Base-by-base conservation (phyloP, 768 basidiomycete genomes). In the Calocybe indica region DNA sequence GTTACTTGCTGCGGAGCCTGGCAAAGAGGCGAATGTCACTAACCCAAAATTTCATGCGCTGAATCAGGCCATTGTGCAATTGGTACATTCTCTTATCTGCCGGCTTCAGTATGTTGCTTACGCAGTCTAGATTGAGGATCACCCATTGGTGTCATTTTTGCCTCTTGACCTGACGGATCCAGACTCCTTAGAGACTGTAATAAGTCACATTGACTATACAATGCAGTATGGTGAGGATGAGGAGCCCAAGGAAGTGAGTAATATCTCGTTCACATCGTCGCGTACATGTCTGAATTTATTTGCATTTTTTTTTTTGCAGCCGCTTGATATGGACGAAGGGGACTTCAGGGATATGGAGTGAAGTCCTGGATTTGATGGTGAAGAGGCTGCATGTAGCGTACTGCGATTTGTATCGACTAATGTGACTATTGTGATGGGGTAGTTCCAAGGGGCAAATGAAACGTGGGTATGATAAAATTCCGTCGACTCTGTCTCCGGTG, bases 141-240 rank as follows among this genome's bases (percentile, higher is more conserved):
- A 98, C 63, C 96, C 95, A 29, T 79, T 99, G 36, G 96, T 99
- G 14, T 93, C 92, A 2, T 99, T 99, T 73, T 69, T 99, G 34
- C 94, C 96, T 3, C 77, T 99, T 36, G 92, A 99, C 67, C 80
- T 98, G 32, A 83, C 92, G 11, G 80, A 82, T 52, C 79, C 92
- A 42, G 92, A 96, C 57, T 94, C 92, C 1, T 74, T 99, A 45
- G 89, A 91, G 59, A 84, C 80, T 2, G 83, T 97, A 7, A 75
- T 99, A 50, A 93, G 92, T 62, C 93, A 99, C 63, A 88, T 99
- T 46, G 96, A 99, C 69, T 95, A 92, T 58, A 88, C 92, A 49
- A 93, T 99, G 83, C 96, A 99, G 62, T 99, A 96, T 58, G 95
- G 95, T 32, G 95, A 98, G 70, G 92, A 94, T 50, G 95, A 99